Conservation (phyloP, 2,329 filamentous ascomycete species). For the Pyrenophora tritici-repentis region DNA sequence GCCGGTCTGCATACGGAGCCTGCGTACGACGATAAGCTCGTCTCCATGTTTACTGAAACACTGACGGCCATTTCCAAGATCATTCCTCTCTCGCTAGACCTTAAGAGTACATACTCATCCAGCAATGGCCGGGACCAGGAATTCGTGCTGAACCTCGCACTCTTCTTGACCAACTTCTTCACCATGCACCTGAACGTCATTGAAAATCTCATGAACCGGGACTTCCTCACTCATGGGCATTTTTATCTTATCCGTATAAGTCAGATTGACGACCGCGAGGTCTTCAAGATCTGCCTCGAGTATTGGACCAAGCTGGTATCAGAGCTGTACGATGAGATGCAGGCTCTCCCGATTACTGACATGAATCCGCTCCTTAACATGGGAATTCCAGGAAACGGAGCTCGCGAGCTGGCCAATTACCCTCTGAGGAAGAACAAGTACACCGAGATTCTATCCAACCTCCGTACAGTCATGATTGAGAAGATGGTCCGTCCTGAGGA, state of each 20-base stretch:
- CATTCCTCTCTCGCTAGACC: slow-evolving; percentile 85
- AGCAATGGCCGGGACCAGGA: slow-evolving; percentile 95
- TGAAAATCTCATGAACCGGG: slow-evolving; percentile 91
- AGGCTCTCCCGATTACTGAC: slow-evolving; percentile 90
- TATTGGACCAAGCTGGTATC: slow-evolving; percentile 99
- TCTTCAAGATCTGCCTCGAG: slow-evolving; percentile 98
- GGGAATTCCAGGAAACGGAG: slow-evolving; percentile 76
- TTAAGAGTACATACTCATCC: slow-evolving; percentile 87
- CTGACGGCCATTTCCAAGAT: slow-evolving; percentile 90
- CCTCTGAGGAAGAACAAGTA: slow-evolving; percentile 98
- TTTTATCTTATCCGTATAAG: slow-evolving; percentile 98
- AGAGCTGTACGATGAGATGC: slow-evolving; percentile 99
- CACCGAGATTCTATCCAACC: slow-evolving; percentile 87
- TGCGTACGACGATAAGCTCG: slow-evolving; percentile 91
- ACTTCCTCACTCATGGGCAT: slow-evolving; percentile 93
- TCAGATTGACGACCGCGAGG: slow-evolving; percentile 97
- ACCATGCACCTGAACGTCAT: slow-evolving; percentile 91
- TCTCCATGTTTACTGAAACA: slow-evolving; percentile 98
- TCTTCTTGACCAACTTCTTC: slow-evolving; percentile 98
- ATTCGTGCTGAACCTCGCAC: slow-evolving; percentile 93
- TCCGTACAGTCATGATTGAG: slow-evolving; percentile 98
- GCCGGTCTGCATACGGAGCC: slow-evolving; percentile 86
- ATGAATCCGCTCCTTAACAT: slow-evolving; percentile 87
- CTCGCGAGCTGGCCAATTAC: slow-evolving; percentile 88
- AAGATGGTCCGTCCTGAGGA: slow-evolving; percentile 99